Evolutionary conservation across 257 asterid species (phyloP).

Genomic region (Fraxinus quadrangulata): DNA sequence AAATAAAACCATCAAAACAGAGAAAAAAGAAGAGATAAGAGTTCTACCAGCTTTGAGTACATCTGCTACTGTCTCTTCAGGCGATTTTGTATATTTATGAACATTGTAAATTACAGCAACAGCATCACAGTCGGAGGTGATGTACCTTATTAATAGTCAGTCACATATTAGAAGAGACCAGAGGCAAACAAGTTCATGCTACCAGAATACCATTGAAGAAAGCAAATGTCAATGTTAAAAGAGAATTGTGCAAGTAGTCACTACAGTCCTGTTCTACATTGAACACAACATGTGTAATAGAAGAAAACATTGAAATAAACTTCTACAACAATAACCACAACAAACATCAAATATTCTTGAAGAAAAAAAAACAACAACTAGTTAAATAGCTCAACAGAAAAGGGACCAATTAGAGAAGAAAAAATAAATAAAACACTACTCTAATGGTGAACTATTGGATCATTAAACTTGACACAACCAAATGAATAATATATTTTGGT

Average conservation of each 20-base stretch:
- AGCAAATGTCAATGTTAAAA: background rate
- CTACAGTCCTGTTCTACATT: background rate
- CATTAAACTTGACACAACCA: background rate
- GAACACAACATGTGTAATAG: background rate
- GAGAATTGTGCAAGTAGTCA: background rate
- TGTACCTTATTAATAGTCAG: constrained; percentile 52
- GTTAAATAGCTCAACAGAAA: background rate
- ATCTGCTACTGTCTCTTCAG: constrained; percentile 78
- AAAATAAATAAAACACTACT: background rate
- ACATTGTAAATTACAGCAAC: constrained; percentile 57
- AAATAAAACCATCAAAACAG: background rate
- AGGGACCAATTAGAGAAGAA: background rate
- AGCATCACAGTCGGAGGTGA: constrained; percentile 83
- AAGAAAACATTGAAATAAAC: background rate
- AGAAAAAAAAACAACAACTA: background rate
- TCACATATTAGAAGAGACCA: background rate
- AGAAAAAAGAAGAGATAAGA: background rate
- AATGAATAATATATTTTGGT: background rate
- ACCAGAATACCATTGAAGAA: background rate
- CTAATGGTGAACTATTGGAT: background rate
- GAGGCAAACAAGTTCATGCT: background rate
- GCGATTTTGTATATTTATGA: constrained; percentile 52
- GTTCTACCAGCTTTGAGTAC: constrained; percentile 77
- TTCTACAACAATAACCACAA: background rate
- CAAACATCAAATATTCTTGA: background rate